These are phyloP conservation scores for Euptelea pleiosperma DNA, from an alignment of 164 flowering plant species.

Conservation along the genomic window DNA sequence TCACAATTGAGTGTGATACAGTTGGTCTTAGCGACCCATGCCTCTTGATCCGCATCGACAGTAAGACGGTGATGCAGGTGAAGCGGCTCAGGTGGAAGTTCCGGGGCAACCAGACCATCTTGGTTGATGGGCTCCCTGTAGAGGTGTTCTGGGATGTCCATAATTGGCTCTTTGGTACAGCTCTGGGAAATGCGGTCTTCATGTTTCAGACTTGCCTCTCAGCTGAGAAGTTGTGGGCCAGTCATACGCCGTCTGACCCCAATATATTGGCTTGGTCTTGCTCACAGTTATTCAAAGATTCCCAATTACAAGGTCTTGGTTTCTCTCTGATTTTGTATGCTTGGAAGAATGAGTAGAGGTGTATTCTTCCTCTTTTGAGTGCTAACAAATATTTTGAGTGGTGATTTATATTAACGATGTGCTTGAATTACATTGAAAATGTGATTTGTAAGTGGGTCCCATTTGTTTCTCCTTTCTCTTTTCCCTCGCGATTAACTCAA, in stretches of 20 bases:
- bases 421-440: background rate
- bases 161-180: constrained; percentile 68
- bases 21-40: constrained; percentile 43
- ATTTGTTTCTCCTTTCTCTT: background rate
- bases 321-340: constrained; percentile 67
- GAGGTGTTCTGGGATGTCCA: constrained; percentile 90
- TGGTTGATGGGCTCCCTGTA: constrained; percentile 60
- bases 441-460: background rate
- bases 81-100: constrained; percentile 72
- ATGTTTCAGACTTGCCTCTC: constrained; percentile 72
- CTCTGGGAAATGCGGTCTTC: constrained; percentile 67
- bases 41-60: constrained; percentile 51
- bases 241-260: constrained; percentile 37
- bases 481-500: background rate
- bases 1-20: constrained; percentile 59
- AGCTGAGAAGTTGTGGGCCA: constrained; percentile 62
- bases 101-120: constrained; percentile 62
- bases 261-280: constrained; percentile 37
- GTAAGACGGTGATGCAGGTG: constrained; percentile 62
- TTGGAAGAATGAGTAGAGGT: constrained; percentile 61
- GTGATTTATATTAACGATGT: background rate
- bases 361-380: constrained; percentile 26
- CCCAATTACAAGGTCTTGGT: constrained; percentile 43
- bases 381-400: constrained; percentile 28
- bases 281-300: constrained; percentile 45